Evolutionary conservation across 352 stramenopile genomes (phyloP).

Genomic region (Phytophthora kernoviae): DNA sequence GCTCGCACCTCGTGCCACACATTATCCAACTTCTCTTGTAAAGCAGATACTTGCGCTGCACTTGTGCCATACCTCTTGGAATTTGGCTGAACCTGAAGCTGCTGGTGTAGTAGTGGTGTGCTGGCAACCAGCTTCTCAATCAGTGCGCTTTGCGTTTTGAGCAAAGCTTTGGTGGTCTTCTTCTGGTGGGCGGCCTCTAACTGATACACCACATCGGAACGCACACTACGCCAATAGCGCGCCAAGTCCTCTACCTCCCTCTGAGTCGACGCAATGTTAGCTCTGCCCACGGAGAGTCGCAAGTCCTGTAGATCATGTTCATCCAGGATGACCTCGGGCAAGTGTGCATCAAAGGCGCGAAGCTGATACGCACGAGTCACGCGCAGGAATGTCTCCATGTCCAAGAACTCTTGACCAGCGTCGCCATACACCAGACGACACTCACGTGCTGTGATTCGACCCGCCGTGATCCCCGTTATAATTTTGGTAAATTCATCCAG

Average conservation of each 20-base stretch:
- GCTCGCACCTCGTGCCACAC: conserved; percentile 66
- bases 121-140: conserved; percentile 60
- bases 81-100: conserved; percentile 16
- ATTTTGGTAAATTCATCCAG: conserved; percentile 79
- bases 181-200: conserved; percentile 68
- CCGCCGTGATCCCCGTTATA: conserved; percentile 61
- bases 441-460: conserved; percentile 50
- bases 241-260: conserved; percentile 71
- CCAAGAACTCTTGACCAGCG: conserved; percentile 62
- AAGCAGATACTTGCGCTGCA: conserved; percentile 9
- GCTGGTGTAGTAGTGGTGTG: conserved; percentile 13
- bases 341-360: conserved; percentile 49
- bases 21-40: conserved; percentile 34
- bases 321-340: conserved; percentile 54
- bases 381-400: conserved; percentile 55
- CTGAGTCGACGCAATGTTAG: conserved; percentile 61
- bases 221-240: conserved; percentile 64
- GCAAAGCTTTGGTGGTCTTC: conserved; percentile 55
- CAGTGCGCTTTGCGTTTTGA: conserved; percentile 59
- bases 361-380: conserved; percentile 68
- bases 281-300: conserved; percentile 44
- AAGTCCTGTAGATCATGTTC: conserved; percentile 60
- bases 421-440: conserved; percentile 73
- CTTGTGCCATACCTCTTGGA: conserved; percentile 27
- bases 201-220: conserved; percentile 50